Base-by-base conservation (phyloP, 352 stramenopile genomes). In the Phytophthora agathidicida region DNA sequence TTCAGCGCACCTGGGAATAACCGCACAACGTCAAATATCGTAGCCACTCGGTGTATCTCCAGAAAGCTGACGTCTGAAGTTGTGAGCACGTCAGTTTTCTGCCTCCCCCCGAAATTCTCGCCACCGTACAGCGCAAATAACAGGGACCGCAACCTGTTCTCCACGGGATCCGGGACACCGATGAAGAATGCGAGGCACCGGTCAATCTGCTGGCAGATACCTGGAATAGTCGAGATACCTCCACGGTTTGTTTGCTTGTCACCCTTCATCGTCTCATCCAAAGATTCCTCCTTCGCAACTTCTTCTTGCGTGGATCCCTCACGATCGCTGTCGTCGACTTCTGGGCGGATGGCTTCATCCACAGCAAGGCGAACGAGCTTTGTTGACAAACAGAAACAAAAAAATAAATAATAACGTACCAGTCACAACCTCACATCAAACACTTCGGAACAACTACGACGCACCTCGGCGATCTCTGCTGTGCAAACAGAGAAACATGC, bases 401-500 rank as follows among this genome's bases (percentile, higher is more conserved):
- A 20, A 23, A 50, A 33, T 13, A 13, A 31, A 47, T 32, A n/a
- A 28, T 16, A 19, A 44, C 13, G 43, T 43, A 17, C 11, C 42
- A 35, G 16, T 41, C 20, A 50, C 16, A 50, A 50, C 9, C 14
- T 27, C 6, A 16, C 7, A 5, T 11, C 28, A 33, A 6, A 31
- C 14, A 26, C 28, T 45, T 35, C 17, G 30, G 10, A 20, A 30
- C 11, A 45, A 16, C 4, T 5, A 23, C 14, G 28, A 42, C 54
- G 11, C 22, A 55, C 55, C 83, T 81, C 60, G 17, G 50, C 30
- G 4, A 58, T 30, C 1, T 79, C 61, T 28, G 77, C 61, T 14
- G 80, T 89, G n/a, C 80, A 91, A 13, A 89, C 20, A 4, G 80
- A 87, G 46, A 88, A 91, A 33, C 65, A 80, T 16, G 67, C 26